phyloP scores from a whole-genome alignment of 2,329 filamentous ascomycete species.

The Alternaria tenuissima region DNA sequence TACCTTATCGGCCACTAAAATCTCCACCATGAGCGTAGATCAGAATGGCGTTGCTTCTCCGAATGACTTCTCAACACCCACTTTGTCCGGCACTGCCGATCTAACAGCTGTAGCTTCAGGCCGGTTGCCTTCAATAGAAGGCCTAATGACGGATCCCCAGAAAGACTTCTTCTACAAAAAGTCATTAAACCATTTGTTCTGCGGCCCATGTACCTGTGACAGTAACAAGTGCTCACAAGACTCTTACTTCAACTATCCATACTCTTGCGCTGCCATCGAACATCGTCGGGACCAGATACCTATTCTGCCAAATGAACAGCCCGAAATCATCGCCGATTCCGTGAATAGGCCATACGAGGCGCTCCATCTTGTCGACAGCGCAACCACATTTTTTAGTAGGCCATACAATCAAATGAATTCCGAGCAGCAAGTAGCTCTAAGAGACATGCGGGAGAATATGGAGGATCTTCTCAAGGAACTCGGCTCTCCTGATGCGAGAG shows the following conservation, averaged over 20 bases:
- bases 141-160: fast-evolving
- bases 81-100: not conserved
- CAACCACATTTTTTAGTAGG: not conserved
- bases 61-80: not conserved
- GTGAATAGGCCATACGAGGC: not conserved
- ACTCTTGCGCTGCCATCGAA: not conserved
- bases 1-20: not conserved
- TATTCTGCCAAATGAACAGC: not conserved
- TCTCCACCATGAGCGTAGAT: not conserved
- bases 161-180: not conserved
- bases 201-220: not conserved
- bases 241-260: not conserved
- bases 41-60: not conserved
- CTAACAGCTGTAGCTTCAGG: not conserved
- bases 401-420: not conserved
- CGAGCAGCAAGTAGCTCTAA: not conserved
- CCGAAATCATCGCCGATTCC: fast-evolving
- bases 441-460: not conserved
- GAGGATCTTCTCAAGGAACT: not conserved
- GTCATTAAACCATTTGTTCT: not conserved
- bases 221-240: not conserved
- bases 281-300: not conserved
- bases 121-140: not conserved
- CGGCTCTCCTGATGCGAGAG: not conserved
- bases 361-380: not conserved